Evolutionary conservation across 257 asterid genomes (phyloP).

Genomic region (Solanum ossicruentum): DNA sequence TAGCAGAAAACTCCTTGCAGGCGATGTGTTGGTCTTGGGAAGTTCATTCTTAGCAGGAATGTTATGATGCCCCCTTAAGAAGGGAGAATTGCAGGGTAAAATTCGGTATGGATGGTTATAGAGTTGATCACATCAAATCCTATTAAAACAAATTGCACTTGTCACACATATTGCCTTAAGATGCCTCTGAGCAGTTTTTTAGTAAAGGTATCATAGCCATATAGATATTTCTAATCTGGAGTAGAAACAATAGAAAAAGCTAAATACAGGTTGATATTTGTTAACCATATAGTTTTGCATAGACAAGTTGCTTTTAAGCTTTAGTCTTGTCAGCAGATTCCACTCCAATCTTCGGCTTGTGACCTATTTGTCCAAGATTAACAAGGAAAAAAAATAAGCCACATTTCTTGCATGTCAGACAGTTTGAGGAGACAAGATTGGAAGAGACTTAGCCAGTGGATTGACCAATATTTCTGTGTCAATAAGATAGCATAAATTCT

Average conservation of each 20-base stretch:
- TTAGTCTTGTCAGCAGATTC: neutral
- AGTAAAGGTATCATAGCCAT: neutral
- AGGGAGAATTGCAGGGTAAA: neutral
- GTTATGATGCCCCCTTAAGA: neutral
- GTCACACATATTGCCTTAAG: neutral
- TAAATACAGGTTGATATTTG: neutral
- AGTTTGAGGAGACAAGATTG: neutral
- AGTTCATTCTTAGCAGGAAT: neutral
- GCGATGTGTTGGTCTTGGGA: neutral
- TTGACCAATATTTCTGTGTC: neutral
- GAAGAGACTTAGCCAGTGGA: neutral
- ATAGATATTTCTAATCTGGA: neutral
- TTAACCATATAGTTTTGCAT: neutral
- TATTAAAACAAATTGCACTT: neutral
- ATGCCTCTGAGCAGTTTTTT: neutral
- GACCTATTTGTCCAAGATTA: neutral
- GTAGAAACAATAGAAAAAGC: neutral
- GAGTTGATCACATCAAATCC: neutral
- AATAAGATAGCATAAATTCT: neutral
- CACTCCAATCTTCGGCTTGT: neutral
- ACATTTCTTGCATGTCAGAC: neutral
- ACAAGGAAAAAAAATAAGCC: neutral
- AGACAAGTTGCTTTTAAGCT: neutral
- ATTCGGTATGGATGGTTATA: neutral
- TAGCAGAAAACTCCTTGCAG: neutral